Conservation (phyloP, 2,329 filamentous ascomycete genomes). For the Beauveria australis region DNA sequence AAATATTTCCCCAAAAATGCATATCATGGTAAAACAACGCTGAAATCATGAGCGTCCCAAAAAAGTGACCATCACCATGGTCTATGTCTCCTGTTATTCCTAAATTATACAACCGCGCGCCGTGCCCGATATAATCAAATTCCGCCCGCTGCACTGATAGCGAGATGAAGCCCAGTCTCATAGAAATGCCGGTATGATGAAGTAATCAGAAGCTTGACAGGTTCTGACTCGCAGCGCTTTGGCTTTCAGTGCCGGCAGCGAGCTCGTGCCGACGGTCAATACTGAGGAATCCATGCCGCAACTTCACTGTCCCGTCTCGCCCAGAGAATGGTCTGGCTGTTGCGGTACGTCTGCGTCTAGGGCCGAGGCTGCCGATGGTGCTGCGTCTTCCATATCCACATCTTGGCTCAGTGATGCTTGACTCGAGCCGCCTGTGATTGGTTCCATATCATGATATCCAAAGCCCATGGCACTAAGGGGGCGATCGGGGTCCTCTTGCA, state of each 20-base stretch:
- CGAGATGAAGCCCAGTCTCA: not conserved
- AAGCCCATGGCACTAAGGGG: constrained; percentile 43
- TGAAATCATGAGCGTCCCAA: constrained; percentile 6
- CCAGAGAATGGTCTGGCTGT: not conserved
- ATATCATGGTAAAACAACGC: constrained; percentile 5
- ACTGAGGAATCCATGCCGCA: not conserved
- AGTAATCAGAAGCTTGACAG: constrained; percentile 21
- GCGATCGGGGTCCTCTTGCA: constrained; percentile 38
- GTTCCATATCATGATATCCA: constrained; percentile 30
- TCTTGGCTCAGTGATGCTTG: constrained; percentile 35
- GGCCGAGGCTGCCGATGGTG: constrained; percentile 46
- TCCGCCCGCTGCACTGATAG: not conserved
- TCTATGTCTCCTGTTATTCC: not conserved
- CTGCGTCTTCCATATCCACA: constrained; percentile 49
- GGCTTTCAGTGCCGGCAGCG: constrained; percentile 10
- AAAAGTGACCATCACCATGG: not conserved
- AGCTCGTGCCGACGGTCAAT: constrained; percentile 8
- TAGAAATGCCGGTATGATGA: not conserved
- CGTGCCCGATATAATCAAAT: not conserved
- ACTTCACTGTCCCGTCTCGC: not conserved
- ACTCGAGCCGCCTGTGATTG: constrained; percentile 22
- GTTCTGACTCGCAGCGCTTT: not conserved
- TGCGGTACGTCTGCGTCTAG: constrained; percentile 19
- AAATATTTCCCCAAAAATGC: constrained; percentile 1
- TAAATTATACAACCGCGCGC: constrained; percentile 5